Evolutionary conservation across 768 basidiomycete species (phyloP).

Genomic region (Tephrocybe sp.): DNA sequence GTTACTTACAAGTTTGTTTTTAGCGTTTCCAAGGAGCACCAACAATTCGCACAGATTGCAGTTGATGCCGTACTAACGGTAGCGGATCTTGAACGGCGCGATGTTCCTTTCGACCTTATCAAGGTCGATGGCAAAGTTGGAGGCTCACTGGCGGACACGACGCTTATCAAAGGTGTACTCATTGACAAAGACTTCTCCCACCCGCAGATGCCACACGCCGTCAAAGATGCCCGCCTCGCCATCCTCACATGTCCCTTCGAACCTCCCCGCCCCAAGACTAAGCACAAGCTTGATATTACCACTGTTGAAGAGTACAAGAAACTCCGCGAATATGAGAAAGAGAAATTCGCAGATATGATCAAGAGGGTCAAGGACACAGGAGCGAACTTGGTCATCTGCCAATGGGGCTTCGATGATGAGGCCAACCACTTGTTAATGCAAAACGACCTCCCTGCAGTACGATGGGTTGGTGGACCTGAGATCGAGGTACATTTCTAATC

Average conservation of each 20-base stretch:
- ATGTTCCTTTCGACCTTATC: slow-evolving; percentile 97
- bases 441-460: slow-evolving; percentile 93
- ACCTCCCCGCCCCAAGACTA: slow-evolving; percentile 98
- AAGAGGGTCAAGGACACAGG: slow-evolving; percentile 93
- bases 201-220: slow-evolving; percentile 90
- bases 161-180: slow-evolving; percentile 94
- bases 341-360: slow-evolving; percentile 98
- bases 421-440: slow-evolving; percentile 98
- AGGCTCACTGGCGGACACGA: slow-evolving; percentile 92
- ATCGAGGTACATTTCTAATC: slow-evolving; percentile 69
- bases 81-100: slow-evolving; percentile 90
- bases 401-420: slow-evolving; percentile 99
- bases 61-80: slow-evolving; percentile 95
- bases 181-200: slow-evolving; percentile 99
- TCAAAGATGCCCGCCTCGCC: slow-evolving; percentile 88
- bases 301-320: slow-evolving; percentile 96
- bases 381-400: slow-evolving; percentile 97
- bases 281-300: slow-evolving; percentile 98
- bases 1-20: slow-evolving; percentile 4
- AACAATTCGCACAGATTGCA: slow-evolving; percentile 95
- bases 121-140: slow-evolving; percentile 99
- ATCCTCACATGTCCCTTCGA: slow-evolving; percentile 99
- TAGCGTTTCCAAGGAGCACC: slow-evolving; percentile 95
- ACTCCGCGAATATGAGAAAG: slow-evolving; percentile 90
- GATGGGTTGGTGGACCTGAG: slow-evolving; percentile 99